Evolutionary conservation across 176 grass and related monocot species (phyloP).

Genomic region (Bolboschoenus planiculmis): DNA sequence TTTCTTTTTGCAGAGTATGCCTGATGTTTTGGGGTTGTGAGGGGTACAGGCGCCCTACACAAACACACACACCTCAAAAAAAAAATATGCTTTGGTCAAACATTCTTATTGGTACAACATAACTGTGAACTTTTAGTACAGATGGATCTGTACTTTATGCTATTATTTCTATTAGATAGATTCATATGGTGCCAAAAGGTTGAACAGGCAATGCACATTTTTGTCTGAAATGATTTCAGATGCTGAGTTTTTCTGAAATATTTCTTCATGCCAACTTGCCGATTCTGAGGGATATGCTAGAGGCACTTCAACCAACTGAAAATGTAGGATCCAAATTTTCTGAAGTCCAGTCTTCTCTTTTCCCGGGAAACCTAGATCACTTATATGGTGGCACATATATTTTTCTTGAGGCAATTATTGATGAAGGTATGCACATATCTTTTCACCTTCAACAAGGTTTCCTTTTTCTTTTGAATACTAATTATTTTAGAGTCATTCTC

Average conservation of each 20-base stretch:
- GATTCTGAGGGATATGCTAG: constrained; percentile 68
- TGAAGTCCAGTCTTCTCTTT: constrained; percentile 36
- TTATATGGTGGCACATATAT: constrained; percentile 57
- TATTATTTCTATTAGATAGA: neutral
- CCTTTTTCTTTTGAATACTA: neutral
- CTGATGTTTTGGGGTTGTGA: neutral
- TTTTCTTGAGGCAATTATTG: constrained; percentile 62
- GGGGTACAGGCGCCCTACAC: neutral
- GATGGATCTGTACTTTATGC: neutral
- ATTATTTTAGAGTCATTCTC: neutral
- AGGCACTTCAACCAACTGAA: constrained; percentile 60
- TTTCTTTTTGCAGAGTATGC: neutral
- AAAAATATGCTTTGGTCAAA: neutral
- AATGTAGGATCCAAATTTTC: constrained; percentile 53
- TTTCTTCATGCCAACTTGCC: constrained; percentile 52
- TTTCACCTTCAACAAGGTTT: neutral
- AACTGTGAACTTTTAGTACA: neutral
- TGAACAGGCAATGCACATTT: neutral
- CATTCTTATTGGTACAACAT: neutral
- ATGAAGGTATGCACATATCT: constrained; percentile 45
- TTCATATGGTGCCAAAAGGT: neutral
- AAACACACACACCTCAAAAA: neutral
- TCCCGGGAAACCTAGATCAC: constrained; percentile 49
- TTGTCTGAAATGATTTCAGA: constrained; percentile 35
- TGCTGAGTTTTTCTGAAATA: constrained; percentile 51